These are phyloP conservation scores for Pythium periplocum DNA, from an alignment of 352 stramenopile species.

Conservation along the genomic window DNA sequence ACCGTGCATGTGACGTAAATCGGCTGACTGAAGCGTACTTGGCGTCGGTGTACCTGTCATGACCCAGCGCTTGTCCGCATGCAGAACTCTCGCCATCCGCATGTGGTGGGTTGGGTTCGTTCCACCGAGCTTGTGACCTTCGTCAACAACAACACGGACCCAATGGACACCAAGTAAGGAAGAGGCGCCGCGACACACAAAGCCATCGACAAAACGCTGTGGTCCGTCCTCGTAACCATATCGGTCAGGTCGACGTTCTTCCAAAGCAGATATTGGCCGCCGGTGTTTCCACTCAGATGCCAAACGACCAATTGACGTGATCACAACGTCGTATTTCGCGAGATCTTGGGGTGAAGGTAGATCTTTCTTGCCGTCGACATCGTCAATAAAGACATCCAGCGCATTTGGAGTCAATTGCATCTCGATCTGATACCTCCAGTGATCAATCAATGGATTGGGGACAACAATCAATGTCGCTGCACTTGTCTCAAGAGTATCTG, in stretches of 20 bases:
- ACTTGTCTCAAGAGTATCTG: slow-evolving; percentile 39
- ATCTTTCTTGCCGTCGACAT: slow-evolving; percentile 21
- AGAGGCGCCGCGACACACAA: slow-evolving; percentile 42
- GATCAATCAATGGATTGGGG: slow-evolving; percentile 63
- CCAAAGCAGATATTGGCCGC: slow-evolving; percentile 51
- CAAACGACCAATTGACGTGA: slow-evolving; percentile 67
- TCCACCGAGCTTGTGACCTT: slow-evolving; percentile 92
- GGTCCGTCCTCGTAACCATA: slow-evolving; percentile 56
- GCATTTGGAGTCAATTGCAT: slow-evolving; percentile 38
- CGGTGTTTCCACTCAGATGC: slow-evolving; percentile 59
- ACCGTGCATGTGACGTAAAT: slow-evolving; percentile 87
- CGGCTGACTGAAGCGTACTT: slow-evolving; percentile 78
- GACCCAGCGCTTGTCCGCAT: slow-evolving; percentile 89
- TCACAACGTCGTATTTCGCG: slow-evolving; percentile 58
- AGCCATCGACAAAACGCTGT: slow-evolving; percentile 53
- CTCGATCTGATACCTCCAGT: slow-evolving; percentile 77
- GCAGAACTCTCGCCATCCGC: slow-evolving; percentile 75
- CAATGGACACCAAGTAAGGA: slow-evolving; percentile 63
- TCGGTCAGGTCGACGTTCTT: slow-evolving; percentile 55
- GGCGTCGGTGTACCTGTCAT: slow-evolving; percentile 97
- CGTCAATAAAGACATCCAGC: slow-evolving; percentile 20
- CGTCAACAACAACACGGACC: slow-evolving; percentile 93
- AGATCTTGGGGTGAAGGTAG: slow-evolving; percentile 41
- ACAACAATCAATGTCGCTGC: slow-evolving; percentile 63
- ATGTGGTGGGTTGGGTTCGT: slow-evolving; percentile 63